phyloP scores from a whole-genome alignment of 768 basidiomycete genomes.

The Pisolithus orientalis region DNA sequence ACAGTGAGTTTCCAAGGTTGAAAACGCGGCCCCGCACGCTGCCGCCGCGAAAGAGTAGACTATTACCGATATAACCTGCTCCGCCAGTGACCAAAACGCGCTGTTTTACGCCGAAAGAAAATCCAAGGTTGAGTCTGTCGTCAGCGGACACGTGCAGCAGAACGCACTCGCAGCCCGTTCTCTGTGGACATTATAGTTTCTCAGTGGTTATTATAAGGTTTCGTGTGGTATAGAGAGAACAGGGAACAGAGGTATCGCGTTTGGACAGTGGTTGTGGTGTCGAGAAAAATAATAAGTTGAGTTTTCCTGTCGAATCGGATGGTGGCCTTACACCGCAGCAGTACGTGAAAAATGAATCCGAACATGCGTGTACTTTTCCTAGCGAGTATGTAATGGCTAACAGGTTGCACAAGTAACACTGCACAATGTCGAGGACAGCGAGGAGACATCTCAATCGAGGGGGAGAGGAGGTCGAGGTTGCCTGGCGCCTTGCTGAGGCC shows the following conservation, averaged over 20 bases:
- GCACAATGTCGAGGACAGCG: neutral
- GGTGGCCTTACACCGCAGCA: neutral
- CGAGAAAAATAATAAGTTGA: neutral
- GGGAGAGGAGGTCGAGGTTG: neutral
- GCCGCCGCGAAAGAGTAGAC: conserved; percentile 2
- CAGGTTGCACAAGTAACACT: neutral
- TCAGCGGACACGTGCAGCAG: conserved; percentile 1
- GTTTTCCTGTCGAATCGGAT: neutral
- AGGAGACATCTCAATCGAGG: neutral
- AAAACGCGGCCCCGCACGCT: no score
- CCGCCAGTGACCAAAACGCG: conserved; percentile 71
- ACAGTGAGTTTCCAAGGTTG: no score
- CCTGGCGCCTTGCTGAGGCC: neutral
- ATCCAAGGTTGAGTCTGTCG: conserved; percentile 5
- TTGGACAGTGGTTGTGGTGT: neutral
- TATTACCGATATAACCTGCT: conserved; percentile 83
- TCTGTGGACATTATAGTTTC: conserved; percentile 23
- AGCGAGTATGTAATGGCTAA: conserved; percentile 1
- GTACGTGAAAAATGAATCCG: conserved; percentile 1
- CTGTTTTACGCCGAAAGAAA: conserved; percentile 25
- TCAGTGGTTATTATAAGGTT: neutral
- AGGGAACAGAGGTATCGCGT: neutral
- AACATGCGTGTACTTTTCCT: neutral
- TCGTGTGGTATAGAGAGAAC: neutral
- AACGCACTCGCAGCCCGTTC: conserved; percentile 42